Evolutionary conservation across 2,329 filamentous ascomycete species (phyloP).

Genomic region (Cytospora leucostoma): DNA sequence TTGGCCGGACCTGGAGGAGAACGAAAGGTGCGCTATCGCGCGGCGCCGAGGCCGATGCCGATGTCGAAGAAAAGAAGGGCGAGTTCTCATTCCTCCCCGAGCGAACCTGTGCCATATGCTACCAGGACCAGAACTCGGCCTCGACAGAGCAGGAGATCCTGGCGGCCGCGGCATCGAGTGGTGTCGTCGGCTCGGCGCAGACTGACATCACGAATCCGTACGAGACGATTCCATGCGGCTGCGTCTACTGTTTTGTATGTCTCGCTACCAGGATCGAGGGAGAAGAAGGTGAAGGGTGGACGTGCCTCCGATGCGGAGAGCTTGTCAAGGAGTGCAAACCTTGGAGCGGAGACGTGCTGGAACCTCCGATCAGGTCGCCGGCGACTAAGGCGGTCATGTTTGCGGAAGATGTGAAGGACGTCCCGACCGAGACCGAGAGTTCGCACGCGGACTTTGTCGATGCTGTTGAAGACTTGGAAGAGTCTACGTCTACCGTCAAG

Average conservation of each 20-base stretch:
- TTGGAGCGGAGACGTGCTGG: slow-evolving; percentile 88
- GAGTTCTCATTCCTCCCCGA: slow-evolving; percentile 87
- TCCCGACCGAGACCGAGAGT: slow-evolving; percentile 34
- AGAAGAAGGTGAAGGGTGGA: slow-evolving; percentile 93
- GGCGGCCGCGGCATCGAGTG: slow-evolving; percentile 65
- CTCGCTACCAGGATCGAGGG: slow-evolving; percentile 85
- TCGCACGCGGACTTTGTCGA: slow-evolving; percentile 24
- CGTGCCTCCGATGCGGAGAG: slow-evolving; percentile 85
- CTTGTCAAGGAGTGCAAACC: slow-evolving; percentile 82
- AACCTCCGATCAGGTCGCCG: slow-evolving; percentile 48
- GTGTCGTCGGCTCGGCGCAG: slow-evolving; percentile 82
- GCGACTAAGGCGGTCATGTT: slow-evolving; percentile 63
- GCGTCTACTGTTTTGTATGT: slow-evolving; percentile 95
- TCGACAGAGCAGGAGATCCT: slow-evolving; percentile 76
- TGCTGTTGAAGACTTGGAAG: slow-evolving; percentile 15
- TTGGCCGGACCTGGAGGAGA: slow-evolving; percentile 83
- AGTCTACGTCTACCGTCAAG: slow-evolving; percentile 26
- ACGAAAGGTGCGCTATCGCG: slow-evolving; percentile 65
- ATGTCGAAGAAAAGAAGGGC: slow-evolving; percentile 57
- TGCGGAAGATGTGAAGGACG: slow-evolving; percentile 53
- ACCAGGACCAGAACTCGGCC: slow-evolving; percentile 84
- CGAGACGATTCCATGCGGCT: slow-evolving; percentile 84
- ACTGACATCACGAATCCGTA: slow-evolving; percentile 98
- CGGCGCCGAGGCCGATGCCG: slow-evolving; percentile 23
- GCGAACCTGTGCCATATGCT: slow-evolving; percentile 94